Base-by-base conservation (phyloP, 169 alveolate genomes). In the Plasmodium gaboni region DNA sequence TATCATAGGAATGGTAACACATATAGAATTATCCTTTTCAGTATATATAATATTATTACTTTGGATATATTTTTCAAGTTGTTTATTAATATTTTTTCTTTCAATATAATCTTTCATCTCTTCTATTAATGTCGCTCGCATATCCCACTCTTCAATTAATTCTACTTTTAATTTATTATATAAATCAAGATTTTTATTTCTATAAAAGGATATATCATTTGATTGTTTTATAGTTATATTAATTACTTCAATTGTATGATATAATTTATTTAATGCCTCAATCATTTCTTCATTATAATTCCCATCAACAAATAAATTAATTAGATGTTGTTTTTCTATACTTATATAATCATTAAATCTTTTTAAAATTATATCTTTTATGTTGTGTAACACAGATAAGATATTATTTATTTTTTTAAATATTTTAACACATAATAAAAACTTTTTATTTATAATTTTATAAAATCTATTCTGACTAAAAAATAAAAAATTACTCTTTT, bases 291-390 rank as follows among this genome's bases (percentile, higher is more conserved):
- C 90, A 48, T 50, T 55, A 13, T 80, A 72, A 80, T 80, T 68
- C 8, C 32, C 60, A 53, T 80, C 83, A 44, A 46, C 90, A 55
- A 80, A 80, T 60, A 80, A 22, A 69, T 68, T 83, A 48, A 80
- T 68, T 32, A 80, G 28, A 53, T 28, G 22, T 80, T 65, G 48
- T 61, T 80, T 80, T 61, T 68, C 68, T 13, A 80, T 44, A 28
- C 24, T 42, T 15, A 55, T 48, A 6, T 12, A 69, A 67, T 80
- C 72, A 63, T 12, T 50, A 44, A n/a, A 69, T 26, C 57, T 7
- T 68, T 80, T 65, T 15, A 68, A 19, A 68, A 80, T 53, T 24
- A 19, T 32, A 12, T 46, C 55, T 55, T 69, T 80, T 44, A 80
- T 53, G 15, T 53, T 55, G 12, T 42, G 17, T 19, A 73, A 69